Conservation (phyloP, 192 early-diverging fungal species). For the Coemansia sp. region DNA sequence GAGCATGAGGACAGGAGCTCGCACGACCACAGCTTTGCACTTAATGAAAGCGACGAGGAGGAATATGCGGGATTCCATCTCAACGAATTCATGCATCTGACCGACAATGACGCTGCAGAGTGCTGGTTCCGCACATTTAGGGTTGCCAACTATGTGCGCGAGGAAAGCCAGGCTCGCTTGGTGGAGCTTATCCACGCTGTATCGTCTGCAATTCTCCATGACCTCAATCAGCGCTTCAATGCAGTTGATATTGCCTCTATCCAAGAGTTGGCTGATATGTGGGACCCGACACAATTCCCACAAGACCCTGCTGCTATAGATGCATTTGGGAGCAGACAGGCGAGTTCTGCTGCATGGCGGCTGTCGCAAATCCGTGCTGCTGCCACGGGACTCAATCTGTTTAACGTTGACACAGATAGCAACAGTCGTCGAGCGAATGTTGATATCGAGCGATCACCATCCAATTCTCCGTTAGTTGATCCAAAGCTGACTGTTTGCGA, state of each 20-base stretch:
- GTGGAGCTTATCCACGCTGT: slow-evolving; percentile 47
- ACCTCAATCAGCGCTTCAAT: slow-evolving; percentile 40
- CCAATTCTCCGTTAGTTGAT: slow-evolving; percentile 17
- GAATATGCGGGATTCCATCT: slow-evolving; percentile 46
- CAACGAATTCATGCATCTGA: slow-evolving; percentile 53
- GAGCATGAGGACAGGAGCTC: slow-evolving; percentile 13
- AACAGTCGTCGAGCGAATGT: background rate
- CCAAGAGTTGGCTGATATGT: slow-evolving; percentile 45
- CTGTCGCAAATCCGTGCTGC: background rate
- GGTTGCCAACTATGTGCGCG: slow-evolving; percentile 25
- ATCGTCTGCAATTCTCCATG: slow-evolving; percentile 39
- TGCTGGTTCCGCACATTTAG: slow-evolving; percentile 38
- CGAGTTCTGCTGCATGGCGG: slow-evolving; percentile 14
- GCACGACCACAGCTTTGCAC: slow-evolving; percentile 10
- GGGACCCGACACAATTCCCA: slow-evolving; percentile 44
- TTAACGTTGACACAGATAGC: background rate
- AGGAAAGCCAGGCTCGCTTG: slow-evolving; percentile 26
- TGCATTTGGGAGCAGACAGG: slow-evolving; percentile 19
- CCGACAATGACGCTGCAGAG: slow-evolving; percentile 14
- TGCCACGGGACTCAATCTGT: background rate
- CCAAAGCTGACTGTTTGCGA: slow-evolving; percentile 10
- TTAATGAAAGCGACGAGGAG: slow-evolving; percentile 12
- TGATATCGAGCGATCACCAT: background rate
- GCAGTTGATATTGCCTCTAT: slow-evolving; percentile 25
- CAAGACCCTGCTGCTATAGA: slow-evolving; percentile 1